Conservation (phyloP, 805 yeast species). For the Pichia cabralensis region DNA sequence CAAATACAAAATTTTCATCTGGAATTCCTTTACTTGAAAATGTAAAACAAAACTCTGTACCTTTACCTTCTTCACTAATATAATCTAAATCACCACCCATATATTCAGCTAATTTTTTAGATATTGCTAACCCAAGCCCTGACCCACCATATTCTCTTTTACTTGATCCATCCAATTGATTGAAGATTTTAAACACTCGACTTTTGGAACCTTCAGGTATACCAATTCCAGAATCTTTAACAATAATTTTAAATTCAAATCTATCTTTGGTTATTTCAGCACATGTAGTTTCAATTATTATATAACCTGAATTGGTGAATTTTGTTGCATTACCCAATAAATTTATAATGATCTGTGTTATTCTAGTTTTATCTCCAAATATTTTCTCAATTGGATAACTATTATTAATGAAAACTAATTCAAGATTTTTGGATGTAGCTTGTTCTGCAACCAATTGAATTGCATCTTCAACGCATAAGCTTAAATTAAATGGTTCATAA, state of each 20-base stretch:
- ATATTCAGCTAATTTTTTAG: conserved; percentile 73
- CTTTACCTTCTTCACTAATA: conserved; percentile 36
- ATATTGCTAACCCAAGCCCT: conserved; percentile 73
- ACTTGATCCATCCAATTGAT: conserved; percentile 48
- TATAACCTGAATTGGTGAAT: conserved; percentile 35
- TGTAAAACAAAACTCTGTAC: conserved; percentile 35
- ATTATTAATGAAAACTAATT: conserved; percentile 34
- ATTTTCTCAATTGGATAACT: conserved; percentile 31
- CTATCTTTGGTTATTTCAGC: conserved; percentile 26
- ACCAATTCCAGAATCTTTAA: conserved; percentile 46
- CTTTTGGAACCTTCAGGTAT: conserved; percentile 31
- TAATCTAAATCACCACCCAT: conserved; percentile 49
- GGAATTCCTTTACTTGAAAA: conserved; percentile 27
- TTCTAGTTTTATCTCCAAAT: conserved; percentile 39
- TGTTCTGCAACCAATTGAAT: conserved; percentile 40
- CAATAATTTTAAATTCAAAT: conserved; percentile 31
- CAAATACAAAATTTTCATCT: conserved; percentile 1
- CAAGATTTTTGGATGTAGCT: conserved; percentile 33
- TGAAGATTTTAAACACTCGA: conserved; percentile 42
- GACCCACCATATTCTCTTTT: conserved; percentile 44
- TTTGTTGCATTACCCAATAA: conserved; percentile 46
- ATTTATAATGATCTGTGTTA: conserved; percentile 42
- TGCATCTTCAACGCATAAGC: conserved; percentile 37
- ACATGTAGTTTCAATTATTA: conserved; percentile 26
- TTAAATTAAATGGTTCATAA: conserved; percentile 33